Evolutionary conservation across 2,329 filamentous ascomycete species (phyloP).

Genomic region (Aspergillus versicolor): DNA sequence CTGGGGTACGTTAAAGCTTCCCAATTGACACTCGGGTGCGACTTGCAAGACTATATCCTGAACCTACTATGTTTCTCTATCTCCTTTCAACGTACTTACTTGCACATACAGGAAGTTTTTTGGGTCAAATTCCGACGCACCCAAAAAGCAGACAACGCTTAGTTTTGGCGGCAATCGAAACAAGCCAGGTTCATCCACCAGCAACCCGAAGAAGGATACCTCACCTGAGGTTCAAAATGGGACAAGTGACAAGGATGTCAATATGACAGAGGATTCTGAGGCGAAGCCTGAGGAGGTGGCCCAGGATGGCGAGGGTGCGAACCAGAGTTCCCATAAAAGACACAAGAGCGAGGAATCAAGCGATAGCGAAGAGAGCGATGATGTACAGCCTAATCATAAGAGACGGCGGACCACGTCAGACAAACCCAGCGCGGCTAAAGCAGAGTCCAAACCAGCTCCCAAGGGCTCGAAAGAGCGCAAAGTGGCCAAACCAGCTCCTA

Average conservation of each 20-base stretch:
- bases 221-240: background rate
- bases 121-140: slow-evolving; percentile 61
- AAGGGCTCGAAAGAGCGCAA: slow-evolving; percentile 19
- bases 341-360: slow-evolving; percentile 34
- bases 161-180: slow-evolving; percentile 65
- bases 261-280: slow-evolving; percentile 15
- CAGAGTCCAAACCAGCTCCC: slow-evolving; percentile 19
- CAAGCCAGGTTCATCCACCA: slow-evolving; percentile 29
- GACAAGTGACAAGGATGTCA: slow-evolving; percentile 13
- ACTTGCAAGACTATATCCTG: slow-evolving; percentile 13
- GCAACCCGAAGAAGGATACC: slow-evolving; percentile 26
- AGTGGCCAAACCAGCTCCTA: slow-evolving; percentile 22
- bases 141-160: slow-evolving; percentile 74
- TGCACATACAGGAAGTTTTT: slow-evolving; percentile 76
- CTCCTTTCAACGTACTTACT: background rate
- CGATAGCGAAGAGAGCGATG: slow-evolving; percentile 37
- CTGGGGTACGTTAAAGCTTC: slow-evolving; percentile 80
- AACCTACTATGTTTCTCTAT: background rate
- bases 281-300: slow-evolving; percentile 2
- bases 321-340: slow-evolving; percentile 18
- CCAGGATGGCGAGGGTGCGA: slow-evolving; percentile 1
- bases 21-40: slow-evolving; percentile 74
- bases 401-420: slow-evolving; percentile 37
- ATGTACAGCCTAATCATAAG: slow-evolving; percentile 60
- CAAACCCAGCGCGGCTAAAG: slow-evolving; percentile 32